phyloP scores from a whole-genome alignment of 495 filamentous ascomycete genomes.

The Chlorociboria aeruginascens region DNA sequence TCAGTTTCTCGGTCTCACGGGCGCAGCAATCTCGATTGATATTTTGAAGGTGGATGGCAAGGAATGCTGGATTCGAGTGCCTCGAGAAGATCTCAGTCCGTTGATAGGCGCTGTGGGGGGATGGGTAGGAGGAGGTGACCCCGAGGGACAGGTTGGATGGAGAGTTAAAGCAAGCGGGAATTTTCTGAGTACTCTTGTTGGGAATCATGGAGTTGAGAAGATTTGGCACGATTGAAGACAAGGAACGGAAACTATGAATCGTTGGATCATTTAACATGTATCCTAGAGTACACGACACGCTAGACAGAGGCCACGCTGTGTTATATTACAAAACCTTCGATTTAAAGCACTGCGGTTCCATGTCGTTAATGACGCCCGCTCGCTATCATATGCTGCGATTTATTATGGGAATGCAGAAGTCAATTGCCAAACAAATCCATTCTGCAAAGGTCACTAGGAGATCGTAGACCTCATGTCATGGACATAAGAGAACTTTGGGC shows the following conservation, averaged over 20 bases:
- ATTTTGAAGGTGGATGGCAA: constrained; percentile 51
- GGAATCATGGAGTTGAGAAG: not conserved
- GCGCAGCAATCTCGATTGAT: constrained; percentile 67
- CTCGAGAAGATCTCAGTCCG: constrained; percentile 50
- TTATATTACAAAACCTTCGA: too few relatives aligned
- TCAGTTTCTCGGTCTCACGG: constrained; percentile 71
- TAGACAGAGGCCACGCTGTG: not conserved
- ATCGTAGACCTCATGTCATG: constrained; percentile 6
- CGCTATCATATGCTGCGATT: constrained; percentile 9
- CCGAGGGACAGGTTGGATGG: constrained; percentile 37
- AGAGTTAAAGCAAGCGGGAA: constrained; percentile 43
- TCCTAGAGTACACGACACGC: not conserved
- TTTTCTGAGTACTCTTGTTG: constrained; percentile 30
- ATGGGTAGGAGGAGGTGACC: constrained; percentile 34
- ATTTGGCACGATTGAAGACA: constrained; percentile 12
- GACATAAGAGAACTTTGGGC: constrained; percentile 68
- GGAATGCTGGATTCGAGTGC: constrained; percentile 64
- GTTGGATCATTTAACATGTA: not conserved
- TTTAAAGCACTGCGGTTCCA: not conserved
- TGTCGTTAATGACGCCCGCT: constrained; percentile 5
- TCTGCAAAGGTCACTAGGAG: not conserved
- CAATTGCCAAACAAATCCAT: constrained; percentile 18
- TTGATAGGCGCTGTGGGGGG: constrained; percentile 59
- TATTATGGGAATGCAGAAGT: constrained; percentile 17
- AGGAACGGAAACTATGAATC: not conserved